Percentiles rank a stretch among this genome's conserved stretches.
phyloP scores from a whole-genome alignment of 345 rosid genomes.

The Gossypium stocksii region DNA sequence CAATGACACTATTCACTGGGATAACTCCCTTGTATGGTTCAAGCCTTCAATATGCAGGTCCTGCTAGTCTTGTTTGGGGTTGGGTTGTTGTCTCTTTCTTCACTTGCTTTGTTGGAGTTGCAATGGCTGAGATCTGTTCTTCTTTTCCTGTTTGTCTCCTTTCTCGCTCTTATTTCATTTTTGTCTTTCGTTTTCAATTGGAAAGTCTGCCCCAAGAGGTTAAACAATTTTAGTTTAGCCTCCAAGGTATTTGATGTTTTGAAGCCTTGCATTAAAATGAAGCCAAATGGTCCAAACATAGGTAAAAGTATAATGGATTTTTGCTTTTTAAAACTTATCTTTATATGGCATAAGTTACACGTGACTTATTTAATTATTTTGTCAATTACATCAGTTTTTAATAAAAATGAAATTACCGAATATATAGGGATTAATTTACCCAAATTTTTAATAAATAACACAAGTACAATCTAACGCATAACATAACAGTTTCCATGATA shows the following conservation, averaged over 20 bases:
- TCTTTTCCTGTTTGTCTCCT: conserved; percentile 47
- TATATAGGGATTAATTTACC: no score
- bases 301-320: no score
- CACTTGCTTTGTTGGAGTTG: conserved; percentile 56
- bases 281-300: no score
- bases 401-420: no score
- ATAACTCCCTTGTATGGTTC: conserved; percentile 56
- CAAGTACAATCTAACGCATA: no score
- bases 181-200: neutral
- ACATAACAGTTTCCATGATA: fast-evolving
- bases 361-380: no score
- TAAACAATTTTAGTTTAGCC: neutral
- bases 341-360: no score
- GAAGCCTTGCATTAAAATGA: no score
- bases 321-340: no score
- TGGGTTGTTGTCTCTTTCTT: conserved; percentile 64
- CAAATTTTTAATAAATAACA: no score
- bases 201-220: neutral
- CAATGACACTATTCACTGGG: conserved; percentile 64
- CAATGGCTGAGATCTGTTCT: conserved; percentile 70
- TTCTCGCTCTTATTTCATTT: neutral
- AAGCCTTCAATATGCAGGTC: conserved; percentile 56
- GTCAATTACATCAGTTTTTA: no score
- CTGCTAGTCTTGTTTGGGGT: conserved; percentile 62
- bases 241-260: neutral